Evolutionary conservation across 1,284 basidiomycete genomes (phyloP), one percentile per base, ranked within the genome.

Genomic region (Irpex lacteus): DNA sequence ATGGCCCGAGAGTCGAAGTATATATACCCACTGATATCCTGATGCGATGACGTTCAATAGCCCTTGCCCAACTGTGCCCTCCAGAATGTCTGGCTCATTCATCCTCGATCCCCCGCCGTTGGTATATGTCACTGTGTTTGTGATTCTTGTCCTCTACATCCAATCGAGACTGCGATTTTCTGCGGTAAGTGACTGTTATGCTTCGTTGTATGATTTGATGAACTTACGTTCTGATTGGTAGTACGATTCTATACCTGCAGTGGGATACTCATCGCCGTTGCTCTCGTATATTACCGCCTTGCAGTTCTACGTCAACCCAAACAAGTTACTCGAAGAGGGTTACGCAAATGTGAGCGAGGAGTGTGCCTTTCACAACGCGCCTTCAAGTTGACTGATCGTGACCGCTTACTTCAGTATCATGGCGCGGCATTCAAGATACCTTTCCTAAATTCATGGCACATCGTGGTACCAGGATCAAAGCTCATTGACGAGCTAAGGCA

Each of bases 401-500:
- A 26, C 26, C 26, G 2, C 3, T 26, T 26, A 26, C 26, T 26
- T 26, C 49, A 72, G 71, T 66, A 72, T 65, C 66, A 68, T 59
- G 70, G 67, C 34, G 60, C 67, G 5, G 68, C 68, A 3, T 80
- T 77, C 72, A 77, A 77, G 63, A 64, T 79, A 5, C 69, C 77
- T 0, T 60, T 69, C n/a, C 62, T 74, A 2, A 69, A 69, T 52
- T 62, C 66, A 1, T 80, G 76, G 77, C 60, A 71, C 2, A 67
- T 79, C 32, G 65, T 80, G 4, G 70, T 78, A n/a, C 72, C 70
- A n/a, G 73, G 71, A 4, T 65, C 70, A 0, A 61, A 75, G 54
- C 70, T 76, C 61, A 70, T 77, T 2, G 75, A 79, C 1, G 78
- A 80, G 54, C 64, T 80, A 4, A 71, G 73, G 6, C 73, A 68